Conservation (phyloP, 2,329 filamentous ascomycete genomes). For the Spiromastix sp. region DNA sequence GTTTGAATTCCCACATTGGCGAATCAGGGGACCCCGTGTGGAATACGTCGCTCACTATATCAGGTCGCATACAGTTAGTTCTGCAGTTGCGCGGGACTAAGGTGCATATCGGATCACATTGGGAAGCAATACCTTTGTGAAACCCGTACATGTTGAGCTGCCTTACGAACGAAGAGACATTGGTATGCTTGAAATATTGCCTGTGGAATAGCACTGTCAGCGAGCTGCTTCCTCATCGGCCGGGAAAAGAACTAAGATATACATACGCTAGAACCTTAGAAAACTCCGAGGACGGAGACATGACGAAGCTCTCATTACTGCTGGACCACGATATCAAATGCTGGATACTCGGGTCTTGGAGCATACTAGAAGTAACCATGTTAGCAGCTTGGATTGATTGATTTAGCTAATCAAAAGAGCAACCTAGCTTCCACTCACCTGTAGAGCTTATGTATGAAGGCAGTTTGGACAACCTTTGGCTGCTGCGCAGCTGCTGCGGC, state of each 20-base stretch:
- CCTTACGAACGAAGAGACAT: constrained; percentile 95
- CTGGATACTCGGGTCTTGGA: constrained; percentile 86
- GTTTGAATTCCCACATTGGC: constrained; percentile 97
- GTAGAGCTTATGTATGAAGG: constrained; percentile 98
- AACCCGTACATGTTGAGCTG: constrained; percentile 99
- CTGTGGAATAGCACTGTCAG: constrained; percentile 38
- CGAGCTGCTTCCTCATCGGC: constrained; percentile 16
- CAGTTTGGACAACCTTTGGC: constrained; percentile 95
- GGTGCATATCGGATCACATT: too few relatives aligned
- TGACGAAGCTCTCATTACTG: constrained; percentile 93
- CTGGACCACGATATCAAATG: constrained; percentile 95
- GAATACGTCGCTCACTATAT: constrained; percentile 88
- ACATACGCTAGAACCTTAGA: constrained; percentile 94
- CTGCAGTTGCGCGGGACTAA: constrained; percentile 2
- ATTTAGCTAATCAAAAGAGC: not conserved
- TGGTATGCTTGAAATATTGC: constrained; percentile 99
- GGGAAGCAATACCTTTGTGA: constrained; percentile 98
- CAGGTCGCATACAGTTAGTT: too few relatives aligned
- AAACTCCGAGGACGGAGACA: constrained; percentile 95
- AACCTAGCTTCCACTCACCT: constrained; percentile 52
- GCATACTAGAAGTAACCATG: constrained; percentile 57
- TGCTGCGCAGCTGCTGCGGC: constrained; percentile 59
- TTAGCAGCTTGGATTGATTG: too few relatives aligned
- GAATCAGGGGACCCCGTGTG: constrained; percentile 90
- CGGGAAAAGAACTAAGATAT: too few relatives aligned